These are phyloP conservation scores for Atkinsonella hypoxylon DNA, from an alignment of 2,329 filamentous ascomycete genomes.

Conservation along the genomic window DNA sequence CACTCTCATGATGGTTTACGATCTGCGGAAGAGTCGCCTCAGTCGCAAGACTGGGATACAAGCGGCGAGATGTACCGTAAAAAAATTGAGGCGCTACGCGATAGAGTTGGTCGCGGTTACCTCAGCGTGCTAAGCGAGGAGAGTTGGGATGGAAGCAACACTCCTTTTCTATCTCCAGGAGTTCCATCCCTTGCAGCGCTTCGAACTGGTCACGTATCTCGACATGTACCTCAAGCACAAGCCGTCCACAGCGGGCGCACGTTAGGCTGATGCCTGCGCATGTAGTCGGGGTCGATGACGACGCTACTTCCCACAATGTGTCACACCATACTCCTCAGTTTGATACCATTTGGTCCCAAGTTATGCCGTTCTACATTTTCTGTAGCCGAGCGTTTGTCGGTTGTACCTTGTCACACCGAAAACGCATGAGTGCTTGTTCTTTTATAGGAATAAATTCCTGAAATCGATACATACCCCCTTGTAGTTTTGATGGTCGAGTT, in stretches of 20 bases:
- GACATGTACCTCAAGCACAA: constrained; percentile 25
- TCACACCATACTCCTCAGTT: constrained; percentile 2
- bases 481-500: background rate
- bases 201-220: constrained; percentile 18
- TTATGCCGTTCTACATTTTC: background rate
- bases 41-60: constrained; percentile 48
- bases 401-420: background rate
- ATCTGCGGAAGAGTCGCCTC: constrained; percentile 12
- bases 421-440: background rate
- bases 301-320: background rate
- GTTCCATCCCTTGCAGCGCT: constrained; percentile 18
- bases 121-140: constrained; percentile 78
- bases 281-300: background rate
- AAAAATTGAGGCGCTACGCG: constrained; percentile 76
- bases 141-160: constrained; percentile 39
- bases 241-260: constrained; percentile 42
- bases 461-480: background rate
- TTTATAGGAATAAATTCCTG: background rate
- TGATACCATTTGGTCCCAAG: constrained; percentile 1
- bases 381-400: background rate
- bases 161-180: constrained; percentile 11
- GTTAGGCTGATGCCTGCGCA: constrained; percentile 27
- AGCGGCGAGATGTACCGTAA: constrained; percentile 72
- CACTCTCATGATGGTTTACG: background rate
- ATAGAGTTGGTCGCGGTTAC: constrained; percentile 79